phyloP scores from a whole-genome alignment of 768 basidiomycete genomes.

The Kwoniella heveanensis region DNA sequence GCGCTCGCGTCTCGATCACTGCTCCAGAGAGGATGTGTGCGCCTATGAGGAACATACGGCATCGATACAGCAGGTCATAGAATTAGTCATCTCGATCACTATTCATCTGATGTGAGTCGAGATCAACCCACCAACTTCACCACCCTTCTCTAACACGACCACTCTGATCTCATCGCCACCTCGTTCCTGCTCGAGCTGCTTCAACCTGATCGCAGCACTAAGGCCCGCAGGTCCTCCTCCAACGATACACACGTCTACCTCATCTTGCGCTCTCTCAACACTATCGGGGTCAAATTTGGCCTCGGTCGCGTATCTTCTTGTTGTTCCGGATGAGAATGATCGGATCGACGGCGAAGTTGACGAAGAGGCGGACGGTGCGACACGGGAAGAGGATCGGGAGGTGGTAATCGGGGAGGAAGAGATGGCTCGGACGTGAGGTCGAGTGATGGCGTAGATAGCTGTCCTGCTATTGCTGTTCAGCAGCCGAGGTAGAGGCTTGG shows the following conservation, averaged over 20 bases:
- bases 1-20: slow-evolving; percentile 86
- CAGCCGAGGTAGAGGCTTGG: slow-evolving; percentile 14
- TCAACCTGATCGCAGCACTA: slow-evolving; percentile 90
- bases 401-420: neutral
- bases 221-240: slow-evolving; percentile 94
- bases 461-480: slow-evolving; percentile 4
- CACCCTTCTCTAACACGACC: slow-evolving; percentile 92
- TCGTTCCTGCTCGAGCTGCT: slow-evolving; percentile 81
- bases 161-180: slow-evolving; percentile 78
- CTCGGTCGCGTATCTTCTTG: slow-evolving; percentile 38
- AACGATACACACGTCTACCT: slow-evolving; percentile 96
- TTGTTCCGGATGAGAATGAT: slow-evolving; percentile 17
- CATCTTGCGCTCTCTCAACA: slow-evolving; percentile 83
- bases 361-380: neutral
- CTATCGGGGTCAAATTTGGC: slow-evolving; percentile 60
- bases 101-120: no score
- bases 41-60: slow-evolving; percentile 59
- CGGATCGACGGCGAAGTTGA: neutral
- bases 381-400: neutral
- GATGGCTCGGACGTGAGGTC: slow-evolving; percentile 10
- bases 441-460: slow-evolving; percentile 21
- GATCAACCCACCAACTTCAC: slow-evolving; percentile 74
- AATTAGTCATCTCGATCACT: neutral
- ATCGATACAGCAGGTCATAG: no score
- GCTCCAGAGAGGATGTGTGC: slow-evolving; percentile 95